Conservation (phyloP, 2,329 filamentous ascomycete genomes). For the Cordyceps tenuipes region DNA sequence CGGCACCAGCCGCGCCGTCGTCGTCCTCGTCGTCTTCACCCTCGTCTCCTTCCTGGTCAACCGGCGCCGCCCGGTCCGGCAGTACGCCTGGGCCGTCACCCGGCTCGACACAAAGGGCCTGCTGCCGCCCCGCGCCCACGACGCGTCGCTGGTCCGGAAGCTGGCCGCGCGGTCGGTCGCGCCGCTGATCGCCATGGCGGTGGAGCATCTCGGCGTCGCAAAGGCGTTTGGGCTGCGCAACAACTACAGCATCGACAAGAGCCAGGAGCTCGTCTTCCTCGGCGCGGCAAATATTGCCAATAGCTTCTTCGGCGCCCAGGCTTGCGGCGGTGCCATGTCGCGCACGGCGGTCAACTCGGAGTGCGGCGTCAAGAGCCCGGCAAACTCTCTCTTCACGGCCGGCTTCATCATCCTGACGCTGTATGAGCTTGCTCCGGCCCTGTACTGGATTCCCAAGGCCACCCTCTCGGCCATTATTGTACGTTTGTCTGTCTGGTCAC, state of each 20-base stretch:
- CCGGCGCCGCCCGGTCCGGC: constrained; percentile 36
- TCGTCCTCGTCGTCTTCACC: constrained; percentile 53
- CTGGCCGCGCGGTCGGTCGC: constrained; percentile 48
- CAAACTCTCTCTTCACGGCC: constrained; percentile 52
- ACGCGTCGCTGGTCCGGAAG: constrained; percentile 39
- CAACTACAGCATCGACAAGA: constrained; percentile 54
- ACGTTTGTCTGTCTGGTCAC: constrained; percentile 16
- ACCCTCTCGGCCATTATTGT: constrained; percentile 56
- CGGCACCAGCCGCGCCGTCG: constrained; percentile 51
- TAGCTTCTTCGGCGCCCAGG: constrained; percentile 56
- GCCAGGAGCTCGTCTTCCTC: constrained; percentile 57
- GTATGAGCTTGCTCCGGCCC: constrained; percentile 49
- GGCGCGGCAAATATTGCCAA: constrained; percentile 56
- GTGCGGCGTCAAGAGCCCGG: constrained; percentile 52
- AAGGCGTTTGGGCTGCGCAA: constrained; percentile 55
- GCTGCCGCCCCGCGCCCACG: constrained; percentile 39
- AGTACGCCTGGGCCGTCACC: constrained; percentile 46
- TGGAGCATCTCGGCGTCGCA: constrained; percentile 58
- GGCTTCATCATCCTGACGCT: constrained; percentile 54
- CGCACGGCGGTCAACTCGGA: constrained; percentile 59
- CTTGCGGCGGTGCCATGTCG: constrained; percentile 58
- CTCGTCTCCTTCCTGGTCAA: constrained; percentile 57
- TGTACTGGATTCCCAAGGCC: constrained; percentile 62
- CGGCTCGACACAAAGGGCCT: constrained; percentile 50
- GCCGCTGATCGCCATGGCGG: constrained; percentile 50